Conservation (phyloP, 1,139 yeast species). For the Wickerhamomyces sp. region DNA sequence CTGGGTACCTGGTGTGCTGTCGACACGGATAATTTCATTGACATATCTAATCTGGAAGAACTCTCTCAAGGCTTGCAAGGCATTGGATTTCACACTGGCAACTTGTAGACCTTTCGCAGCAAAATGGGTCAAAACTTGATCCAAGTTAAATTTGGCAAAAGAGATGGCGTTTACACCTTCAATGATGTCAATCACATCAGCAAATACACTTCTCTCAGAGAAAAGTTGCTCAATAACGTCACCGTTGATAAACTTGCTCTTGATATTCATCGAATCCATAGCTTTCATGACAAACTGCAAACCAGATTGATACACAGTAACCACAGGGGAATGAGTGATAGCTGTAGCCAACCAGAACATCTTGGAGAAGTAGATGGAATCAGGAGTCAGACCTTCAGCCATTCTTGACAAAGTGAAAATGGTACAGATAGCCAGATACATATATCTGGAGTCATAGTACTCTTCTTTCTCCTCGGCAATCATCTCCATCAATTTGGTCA, state of each 20-base stretch:
- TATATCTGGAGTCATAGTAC: conserved; percentile 21
- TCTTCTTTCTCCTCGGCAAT: conserved; percentile 26
- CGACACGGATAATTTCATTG: conserved; percentile 21
- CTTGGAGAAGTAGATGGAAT: conserved; percentile 49
- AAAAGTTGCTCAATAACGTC: conserved; percentile 27
- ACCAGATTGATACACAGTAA: conserved; percentile 52
- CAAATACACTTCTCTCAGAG: conserved; percentile 35
- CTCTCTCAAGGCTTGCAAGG: conserved; percentile 46
- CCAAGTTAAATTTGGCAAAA: conserved; percentile 45
- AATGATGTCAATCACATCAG: conserved; percentile 37
- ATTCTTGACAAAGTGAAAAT: conserved; percentile 51
- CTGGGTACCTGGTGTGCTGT: conserved; percentile 1
- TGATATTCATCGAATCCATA: conserved; percentile 24
- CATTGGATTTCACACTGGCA: conserved; percentile 54
- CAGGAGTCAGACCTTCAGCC: conserved; percentile 54
- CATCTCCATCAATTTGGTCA: conserved; percentile 37
- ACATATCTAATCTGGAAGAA: conserved; percentile 44
- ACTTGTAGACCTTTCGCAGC: conserved; percentile 60
- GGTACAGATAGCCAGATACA: conserved; percentile 30
- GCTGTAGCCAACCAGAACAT: conserved; percentile 64
- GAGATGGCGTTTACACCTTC: conserved; percentile 42
- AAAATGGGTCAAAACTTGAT: conserved; percentile 46
- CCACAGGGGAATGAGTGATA: conserved; percentile 34
- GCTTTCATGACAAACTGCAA: conserved; percentile 36
- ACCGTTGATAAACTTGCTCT: conserved; percentile 22